These are phyloP conservation scores for Trypanosoma platydactyli DNA, from an alignment of 208 protist genomes.

Conservation along the genomic window DNA sequence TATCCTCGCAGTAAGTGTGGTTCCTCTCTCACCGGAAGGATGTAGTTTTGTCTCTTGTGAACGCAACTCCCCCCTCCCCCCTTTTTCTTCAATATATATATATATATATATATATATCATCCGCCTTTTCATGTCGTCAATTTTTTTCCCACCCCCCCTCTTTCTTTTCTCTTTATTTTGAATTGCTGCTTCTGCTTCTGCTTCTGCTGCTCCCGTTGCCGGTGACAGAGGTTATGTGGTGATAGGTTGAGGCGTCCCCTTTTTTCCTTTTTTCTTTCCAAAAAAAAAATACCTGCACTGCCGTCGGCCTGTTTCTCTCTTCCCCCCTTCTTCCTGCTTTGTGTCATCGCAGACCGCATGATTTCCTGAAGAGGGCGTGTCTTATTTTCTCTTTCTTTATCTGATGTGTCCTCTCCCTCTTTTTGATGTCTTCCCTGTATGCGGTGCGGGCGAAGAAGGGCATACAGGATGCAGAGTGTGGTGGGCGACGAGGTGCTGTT, in stretches of 20 bases:
- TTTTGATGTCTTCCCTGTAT: neutral
- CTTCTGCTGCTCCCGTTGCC: too few relatives aligned
- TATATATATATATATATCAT: too few relatives aligned
- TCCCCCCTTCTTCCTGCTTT: too few relatives aligned
- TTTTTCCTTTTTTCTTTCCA: neutral
- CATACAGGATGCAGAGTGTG: neutral
- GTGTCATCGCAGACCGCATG: too few relatives aligned
- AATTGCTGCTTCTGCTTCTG: neutral
- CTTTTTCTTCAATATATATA: neutral
- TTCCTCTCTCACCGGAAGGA: too few relatives aligned
- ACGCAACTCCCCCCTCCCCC: neutral
- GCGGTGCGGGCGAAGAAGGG: too few relatives aligned
- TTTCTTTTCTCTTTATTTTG: constrained; percentile 6
- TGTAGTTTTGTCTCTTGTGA: neutral
- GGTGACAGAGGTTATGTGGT: too few relatives aligned
- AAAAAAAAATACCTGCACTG: too few relatives aligned
- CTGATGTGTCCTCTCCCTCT: constrained; percentile 1
- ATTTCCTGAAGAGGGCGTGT: too few relatives aligned
- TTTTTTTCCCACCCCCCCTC: too few relatives aligned
- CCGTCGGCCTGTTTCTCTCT: too few relatives aligned
- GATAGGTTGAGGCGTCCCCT: neutral
- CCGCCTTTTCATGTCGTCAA: too few relatives aligned
- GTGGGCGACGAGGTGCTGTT: constrained; percentile 36
- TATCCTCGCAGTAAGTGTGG: neutral
- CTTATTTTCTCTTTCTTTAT: neutral